phyloP scores from a whole-genome alignment of 371 early-diverging fungal genomes.

The Coemansia sp. region DNA sequence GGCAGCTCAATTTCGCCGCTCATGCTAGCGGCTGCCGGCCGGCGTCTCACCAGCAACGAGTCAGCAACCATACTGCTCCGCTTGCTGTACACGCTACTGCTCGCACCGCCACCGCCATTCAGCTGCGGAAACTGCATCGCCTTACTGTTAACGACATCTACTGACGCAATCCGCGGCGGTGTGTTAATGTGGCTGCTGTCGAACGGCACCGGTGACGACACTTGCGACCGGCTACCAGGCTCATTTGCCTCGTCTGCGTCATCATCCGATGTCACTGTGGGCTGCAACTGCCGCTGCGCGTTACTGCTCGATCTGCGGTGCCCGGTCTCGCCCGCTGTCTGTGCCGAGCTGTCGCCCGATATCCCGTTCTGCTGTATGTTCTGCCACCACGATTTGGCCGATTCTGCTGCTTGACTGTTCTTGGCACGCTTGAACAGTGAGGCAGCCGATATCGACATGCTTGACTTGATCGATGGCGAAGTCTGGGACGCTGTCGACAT shows the following conservation, averaged over 20 bases:
- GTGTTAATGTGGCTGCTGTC: slow-evolving; percentile 10
- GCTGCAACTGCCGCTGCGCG: not conserved
- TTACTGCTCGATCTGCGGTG: not conserved
- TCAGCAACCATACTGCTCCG: slow-evolving; percentile 13
- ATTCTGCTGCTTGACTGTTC: slow-evolving; percentile 45
- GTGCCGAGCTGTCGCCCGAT: not conserved
- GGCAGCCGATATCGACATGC: slow-evolving; percentile 32
- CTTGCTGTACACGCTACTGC: slow-evolving; percentile 7
- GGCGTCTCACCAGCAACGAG: slow-evolving; percentile 31
- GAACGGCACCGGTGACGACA: not conserved
- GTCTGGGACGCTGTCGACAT: slow-evolving; percentile 16
- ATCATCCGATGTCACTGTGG: not conserved
- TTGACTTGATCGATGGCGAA: slow-evolving; percentile 20
- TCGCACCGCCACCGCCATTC: slow-evolving; percentile 1
- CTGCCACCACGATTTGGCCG: slow-evolving; percentile 50
- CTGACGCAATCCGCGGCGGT: slow-evolving; percentile 10
- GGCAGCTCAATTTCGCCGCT: slow-evolving; percentile 31
- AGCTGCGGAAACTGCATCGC: not conserved
- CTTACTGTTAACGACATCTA: slow-evolving; percentile 2
- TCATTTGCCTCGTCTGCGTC: not conserved
- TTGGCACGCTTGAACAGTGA: slow-evolving; percentile 40
- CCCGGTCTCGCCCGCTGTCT: not conserved
- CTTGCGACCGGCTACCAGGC: not conserved
- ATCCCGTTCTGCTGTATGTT: slow-evolving; percentile 19
- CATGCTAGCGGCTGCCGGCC: slow-evolving; percentile 30